Percentiles rank a stretch among this genome's conserved stretches.
Evolutionary conservation across 768 basidiomycete species (phyloP).

Genomic region (Neoboletus subvelutipes): DNA sequence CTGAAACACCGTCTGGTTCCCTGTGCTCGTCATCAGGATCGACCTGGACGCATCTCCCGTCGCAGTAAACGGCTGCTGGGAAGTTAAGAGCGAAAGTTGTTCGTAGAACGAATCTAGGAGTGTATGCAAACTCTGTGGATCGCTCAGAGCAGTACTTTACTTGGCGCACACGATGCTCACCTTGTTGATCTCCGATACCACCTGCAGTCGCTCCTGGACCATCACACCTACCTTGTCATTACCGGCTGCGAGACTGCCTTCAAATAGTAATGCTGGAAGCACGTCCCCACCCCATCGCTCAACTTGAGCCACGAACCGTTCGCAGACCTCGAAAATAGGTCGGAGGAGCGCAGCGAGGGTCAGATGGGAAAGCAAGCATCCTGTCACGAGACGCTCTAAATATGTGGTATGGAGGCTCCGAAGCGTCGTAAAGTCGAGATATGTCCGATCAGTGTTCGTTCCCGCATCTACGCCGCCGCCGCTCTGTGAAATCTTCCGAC

Average conservation of each 20-base stretch:
- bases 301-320: slow-evolving; percentile 81
- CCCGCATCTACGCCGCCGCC: slow-evolving; percentile 17
- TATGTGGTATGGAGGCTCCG: slow-evolving; percentile 81
- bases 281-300: slow-evolving; percentile 94
- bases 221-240: slow-evolving; percentile 62
- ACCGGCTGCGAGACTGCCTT: slow-evolving; percentile 64
- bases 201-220: slow-evolving; percentile 66
- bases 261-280: slow-evolving; percentile 77
- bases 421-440: slow-evolving; percentile 83
- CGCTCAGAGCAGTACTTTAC: not conserved
- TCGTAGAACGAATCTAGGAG: slow-evolving; percentile 79
- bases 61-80: slow-evolving; percentile 65
- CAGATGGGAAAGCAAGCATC: slow-evolving; percentile 72
- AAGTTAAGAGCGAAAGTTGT: slow-evolving; percentile 71
- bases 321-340: slow-evolving; percentile 78
- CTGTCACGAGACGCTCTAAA: slow-evolving; percentile 74
- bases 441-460: slow-evolving; percentile 27
- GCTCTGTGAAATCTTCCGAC: slow-evolving; percentile 9
- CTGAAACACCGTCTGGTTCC: slow-evolving; percentile 45
- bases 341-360: slow-evolving; percentile 61
- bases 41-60: slow-evolving; percentile 74
- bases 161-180: slow-evolving; percentile 36
- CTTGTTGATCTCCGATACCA: slow-evolving; percentile 77
- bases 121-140: slow-evolving; percentile 59
- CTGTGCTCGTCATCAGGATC: slow-evolving; percentile 55